These are phyloP conservation scores for Gonapodya sp. DNA, from an alignment of 192 early-diverging fungal species.

Conservation along the genomic window DNA sequence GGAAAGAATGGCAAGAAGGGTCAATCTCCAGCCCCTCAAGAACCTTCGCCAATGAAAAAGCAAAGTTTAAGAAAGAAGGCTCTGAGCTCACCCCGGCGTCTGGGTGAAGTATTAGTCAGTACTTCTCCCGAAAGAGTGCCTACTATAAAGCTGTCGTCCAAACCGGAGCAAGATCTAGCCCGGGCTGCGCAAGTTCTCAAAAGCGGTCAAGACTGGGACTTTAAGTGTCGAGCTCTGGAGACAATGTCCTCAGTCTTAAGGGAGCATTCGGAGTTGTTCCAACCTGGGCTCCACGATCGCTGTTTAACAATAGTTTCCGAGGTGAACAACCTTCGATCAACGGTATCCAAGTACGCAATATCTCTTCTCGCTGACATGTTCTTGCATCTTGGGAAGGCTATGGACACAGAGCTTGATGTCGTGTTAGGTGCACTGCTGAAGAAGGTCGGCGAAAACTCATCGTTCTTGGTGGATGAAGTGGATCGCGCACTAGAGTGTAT, in stretches of 20 bases:
- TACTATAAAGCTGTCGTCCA: background rate
- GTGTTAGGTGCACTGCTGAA: constrained; percentile 20
- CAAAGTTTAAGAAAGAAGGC: background rate
- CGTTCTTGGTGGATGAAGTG: constrained; percentile 22
- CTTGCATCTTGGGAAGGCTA: constrained; percentile 14
- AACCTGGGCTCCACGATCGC: constrained; percentile 17
- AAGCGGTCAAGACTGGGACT: background rate
- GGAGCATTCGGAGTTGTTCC: background rate
- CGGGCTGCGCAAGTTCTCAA: background rate
- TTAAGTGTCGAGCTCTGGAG: background rate
- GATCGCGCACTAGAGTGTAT: constrained; percentile 19
- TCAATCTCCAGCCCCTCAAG: background rate
- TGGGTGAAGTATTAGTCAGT: background rate
- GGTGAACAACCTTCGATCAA: constrained; percentile 23
- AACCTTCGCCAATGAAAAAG: background rate
- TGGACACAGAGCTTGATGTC: constrained; percentile 24
- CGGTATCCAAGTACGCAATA: constrained; percentile 24
- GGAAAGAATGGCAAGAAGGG: background rate
- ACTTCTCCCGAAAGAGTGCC: background rate
- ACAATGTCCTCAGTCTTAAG: background rate
- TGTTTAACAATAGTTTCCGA: constrained; percentile 14
- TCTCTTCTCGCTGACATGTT: constrained; percentile 13
- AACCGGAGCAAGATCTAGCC: background rate
- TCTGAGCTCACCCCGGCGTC: background rate
- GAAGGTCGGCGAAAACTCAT: constrained; percentile 24